Percentiles rank a stretch among this genome's conserved stretches.
phyloP scores from a whole-genome alignment of 768 basidiomycete species.

The Boletus rufocinnamomeus region DNA sequence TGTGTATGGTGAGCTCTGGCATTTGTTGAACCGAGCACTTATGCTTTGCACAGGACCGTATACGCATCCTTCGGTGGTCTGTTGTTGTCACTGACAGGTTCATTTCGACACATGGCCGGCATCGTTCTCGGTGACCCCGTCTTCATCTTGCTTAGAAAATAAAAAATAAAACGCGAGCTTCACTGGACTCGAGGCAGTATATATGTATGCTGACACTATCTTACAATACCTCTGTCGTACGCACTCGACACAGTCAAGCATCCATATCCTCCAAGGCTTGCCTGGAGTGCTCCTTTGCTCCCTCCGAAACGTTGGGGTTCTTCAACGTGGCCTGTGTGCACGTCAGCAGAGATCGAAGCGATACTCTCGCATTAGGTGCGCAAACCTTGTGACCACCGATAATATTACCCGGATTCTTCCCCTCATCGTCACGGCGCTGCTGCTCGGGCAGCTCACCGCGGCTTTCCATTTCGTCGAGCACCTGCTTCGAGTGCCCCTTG shows the following conservation, averaged over 20 bases:
- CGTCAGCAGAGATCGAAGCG: neutral
- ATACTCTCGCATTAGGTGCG: neutral
- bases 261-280: conserved; percentile 10
- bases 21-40: conserved; percentile 2
- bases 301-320: conserved; percentile 25
- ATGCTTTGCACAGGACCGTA: conserved; percentile 63
- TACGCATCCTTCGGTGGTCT: conserved; percentile 97
- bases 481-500: conserved; percentile 27
- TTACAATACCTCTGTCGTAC: conserved; percentile 6
- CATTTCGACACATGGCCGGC: conserved; percentile 86
- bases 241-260: conserved; percentile 1
- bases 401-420: conserved; percentile 20
- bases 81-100: conserved; percentile 90
- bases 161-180: conserved; percentile 19
- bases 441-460: conserved; percentile 19
- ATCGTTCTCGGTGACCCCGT: conserved; percentile 93
- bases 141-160: conserved; percentile 85
- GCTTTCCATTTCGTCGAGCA: conserved; percentile 26
- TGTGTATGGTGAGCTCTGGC: conserved; percentile 53
- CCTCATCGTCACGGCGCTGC: conserved; percentile 4
- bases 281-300: conserved; percentile 19
- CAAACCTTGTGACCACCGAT: conserved; percentile 26
- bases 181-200: neutral
- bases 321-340: conserved; percentile 22
- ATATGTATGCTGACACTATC: conserved; percentile 7